Base-by-base conservation (phyloP, 257 asterid species). In the Anisodus acutangulus region DNA sequence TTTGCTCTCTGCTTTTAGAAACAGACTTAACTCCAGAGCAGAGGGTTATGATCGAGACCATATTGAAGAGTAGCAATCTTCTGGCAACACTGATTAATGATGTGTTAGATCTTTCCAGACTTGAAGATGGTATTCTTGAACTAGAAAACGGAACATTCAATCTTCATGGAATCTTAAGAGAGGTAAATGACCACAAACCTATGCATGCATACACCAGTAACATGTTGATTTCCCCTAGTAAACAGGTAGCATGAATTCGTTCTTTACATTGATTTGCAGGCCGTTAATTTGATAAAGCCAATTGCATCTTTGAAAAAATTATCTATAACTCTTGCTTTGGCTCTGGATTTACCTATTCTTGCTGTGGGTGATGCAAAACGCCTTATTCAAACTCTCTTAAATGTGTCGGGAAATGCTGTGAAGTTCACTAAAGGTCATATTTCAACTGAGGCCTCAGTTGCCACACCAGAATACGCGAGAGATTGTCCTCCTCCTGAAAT, bases 121-220 rank as follows among this genome's bases (percentile, higher is more conserved):
- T 93, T 70, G 97, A 93, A 89, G 94, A 93, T 68, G 95, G 97
- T n/a, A 91, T 91, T 88, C 92, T 93, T 58, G 86, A 83, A 82
- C 79, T 93, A 59, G 95, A 90, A 45, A 55, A 90, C 16, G 86
- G 89, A 82, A 81, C 39, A 6, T 91, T 93, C 86, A 91, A 90
- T 85, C 92, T 92, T 79, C 97, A 88, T 31, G 90, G 89, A 83
- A 78, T 90, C 82, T 89, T 93, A 45, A 47, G 85, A 84, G 95
- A 93, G 94, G 97, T 93, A 87, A 57, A 53, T 49, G 41, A 58
- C 51, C 60, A 37, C 39, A 35, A 85, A 37, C 22, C 39, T 51
- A 71, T 31, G 64, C 49, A 78, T 78, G 8, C 47, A 53, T 13
- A 78, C 82, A 53, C 82, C 13, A 41, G 82, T 53, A 31, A 53